Percentiles rank a stretch among this genome's conserved stretches.
Evolutionary conservation across 176 grass and related monocot species (phyloP).

Genomic region (Juncus inflexus): DNA sequence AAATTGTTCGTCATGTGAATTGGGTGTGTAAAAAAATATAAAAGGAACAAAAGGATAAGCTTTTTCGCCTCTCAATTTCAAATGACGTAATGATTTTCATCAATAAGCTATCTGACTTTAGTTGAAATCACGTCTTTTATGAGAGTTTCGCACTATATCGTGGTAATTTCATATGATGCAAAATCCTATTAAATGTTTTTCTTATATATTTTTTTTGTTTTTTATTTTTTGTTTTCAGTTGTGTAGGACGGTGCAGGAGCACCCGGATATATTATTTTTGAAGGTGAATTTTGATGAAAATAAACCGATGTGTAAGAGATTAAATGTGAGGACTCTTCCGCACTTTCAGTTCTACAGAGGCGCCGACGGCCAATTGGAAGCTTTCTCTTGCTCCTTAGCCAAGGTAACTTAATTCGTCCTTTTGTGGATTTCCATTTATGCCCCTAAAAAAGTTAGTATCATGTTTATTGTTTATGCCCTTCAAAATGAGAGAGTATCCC

Average conservation of each 20-base stretch:
- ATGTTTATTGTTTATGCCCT: neutral
- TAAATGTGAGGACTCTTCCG: conserved; percentile 97
- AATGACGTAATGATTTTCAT: no score
- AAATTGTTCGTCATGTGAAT: no score
- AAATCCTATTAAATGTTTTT: no score
- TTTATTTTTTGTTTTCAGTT: conserved; percentile 39
- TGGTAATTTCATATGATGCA: no score
- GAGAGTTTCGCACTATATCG: no score
- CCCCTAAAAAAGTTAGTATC: conserved; percentile 1
- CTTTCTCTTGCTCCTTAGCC: conserved; percentile 93
- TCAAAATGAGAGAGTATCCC: no score
- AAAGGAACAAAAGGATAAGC: no score
- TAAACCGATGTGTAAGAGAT: conserved; percentile 98
- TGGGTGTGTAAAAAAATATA: no score
- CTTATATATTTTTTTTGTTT: no score
- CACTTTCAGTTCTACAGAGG: conserved; percentile 97
- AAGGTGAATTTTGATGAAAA: conserved; percentile 99
- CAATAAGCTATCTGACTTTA: no score
- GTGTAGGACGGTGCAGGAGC: conserved; percentile 63
- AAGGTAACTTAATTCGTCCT: conserved; percentile 45
- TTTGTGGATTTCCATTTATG: neutral
- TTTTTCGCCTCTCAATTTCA: no score
- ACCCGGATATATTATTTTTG: conserved; percentile 65
- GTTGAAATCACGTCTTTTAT: no score
- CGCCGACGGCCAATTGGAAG: conserved; percentile 79